These are phyloP conservation scores for Fusarium begoniae DNA, from an alignment of 2,329 filamentous ascomycete genomes.

Conservation along the genomic window DNA sequence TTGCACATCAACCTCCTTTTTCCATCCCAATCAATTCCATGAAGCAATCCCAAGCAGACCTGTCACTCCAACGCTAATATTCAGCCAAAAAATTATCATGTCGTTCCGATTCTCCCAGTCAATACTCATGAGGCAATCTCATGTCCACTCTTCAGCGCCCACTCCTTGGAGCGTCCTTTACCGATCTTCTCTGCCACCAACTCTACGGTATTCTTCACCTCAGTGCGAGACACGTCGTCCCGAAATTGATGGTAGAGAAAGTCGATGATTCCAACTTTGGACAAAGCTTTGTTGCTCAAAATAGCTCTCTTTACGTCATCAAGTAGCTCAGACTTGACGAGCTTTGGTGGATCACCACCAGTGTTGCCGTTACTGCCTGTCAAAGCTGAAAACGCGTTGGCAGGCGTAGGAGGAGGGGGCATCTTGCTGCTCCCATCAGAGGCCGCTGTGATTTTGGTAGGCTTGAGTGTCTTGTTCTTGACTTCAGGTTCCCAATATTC, in stretches of 20 bases:
- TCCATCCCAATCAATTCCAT: constrained; percentile 25
- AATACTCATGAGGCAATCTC: constrained; percentile 44
- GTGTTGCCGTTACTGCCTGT: constrained; percentile 23
- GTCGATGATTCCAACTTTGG: constrained; percentile 54
- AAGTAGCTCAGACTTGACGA: constrained; percentile 52
- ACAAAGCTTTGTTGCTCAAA: constrained; percentile 51
- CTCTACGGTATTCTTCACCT: constrained; percentile 55
- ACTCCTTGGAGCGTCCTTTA: constrained; percentile 49
- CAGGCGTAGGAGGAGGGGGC: constrained; percentile 46
- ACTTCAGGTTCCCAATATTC: constrained; percentile 75
- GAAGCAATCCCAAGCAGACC: constrained; percentile 36
- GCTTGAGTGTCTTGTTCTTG: constrained; percentile 41
- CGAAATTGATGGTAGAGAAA: constrained; percentile 52
- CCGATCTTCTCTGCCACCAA: constrained; percentile 53
- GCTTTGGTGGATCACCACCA: constrained; percentile 37
- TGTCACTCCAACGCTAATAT: constrained; percentile 42
- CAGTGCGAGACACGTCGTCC: constrained; percentile 48
- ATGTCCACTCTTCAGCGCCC: constrained; percentile 53
- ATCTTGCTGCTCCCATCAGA: constrained; percentile 40
- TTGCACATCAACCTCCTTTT: constrained; percentile 24
- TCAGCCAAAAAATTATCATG: constrained; percentile 37
- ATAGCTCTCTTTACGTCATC: constrained; percentile 55
- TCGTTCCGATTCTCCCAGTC: constrained; percentile 10
- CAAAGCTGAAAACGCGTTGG: constrained; percentile 52
- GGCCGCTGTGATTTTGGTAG: constrained; percentile 8